Evolutionary conservation across 139 green algal species (phyloP).

Genomic region (Coelastrella sp.): DNA sequence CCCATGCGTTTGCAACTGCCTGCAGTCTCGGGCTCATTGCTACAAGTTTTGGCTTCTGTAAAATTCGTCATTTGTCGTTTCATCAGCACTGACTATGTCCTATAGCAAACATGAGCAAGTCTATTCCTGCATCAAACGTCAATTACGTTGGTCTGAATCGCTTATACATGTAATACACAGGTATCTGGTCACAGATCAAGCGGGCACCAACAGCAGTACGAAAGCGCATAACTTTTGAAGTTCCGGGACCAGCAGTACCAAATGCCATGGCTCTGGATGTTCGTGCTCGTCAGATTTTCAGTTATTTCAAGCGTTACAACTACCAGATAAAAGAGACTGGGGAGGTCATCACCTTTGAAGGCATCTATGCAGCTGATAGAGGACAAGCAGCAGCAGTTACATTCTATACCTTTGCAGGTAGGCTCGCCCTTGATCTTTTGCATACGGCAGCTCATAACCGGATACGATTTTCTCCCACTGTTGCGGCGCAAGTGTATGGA

Average conservation of each 20-base stretch:
- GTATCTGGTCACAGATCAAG: slow-evolving; percentile 90
- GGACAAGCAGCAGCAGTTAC: slow-evolving; percentile 86
- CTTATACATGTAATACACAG: not conserved
- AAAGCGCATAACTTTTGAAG: slow-evolving; percentile 83
- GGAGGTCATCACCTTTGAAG: slow-evolving; percentile 91
- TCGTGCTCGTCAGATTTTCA: slow-evolving; percentile 76
- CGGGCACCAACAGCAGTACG: slow-evolving; percentile 83
- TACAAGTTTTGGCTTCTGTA: no score
- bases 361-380: slow-evolving; percentile 79
- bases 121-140: no score
- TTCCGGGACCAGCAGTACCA: slow-evolving; percentile 71
- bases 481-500: no score
- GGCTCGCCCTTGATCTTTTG: no score
- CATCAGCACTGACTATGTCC: no score
- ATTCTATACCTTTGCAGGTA: slow-evolving; percentile 90
- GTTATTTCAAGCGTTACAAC: slow-evolving; percentile 58
- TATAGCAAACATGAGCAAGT: no score
- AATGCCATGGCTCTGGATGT: slow-evolving; percentile 73
- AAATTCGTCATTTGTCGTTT: no score
- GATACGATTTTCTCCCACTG: no score
- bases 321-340: slow-evolving; percentile 82
- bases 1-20: no score
- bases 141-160: no score
- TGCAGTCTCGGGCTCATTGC: no score
- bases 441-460: no score